Percentiles rank a stretch among this genome's conserved stretches.
phyloP scores from a whole-genome alignment of 768 basidiomycete genomes.

The Floccularia luteovirens region DNA sequence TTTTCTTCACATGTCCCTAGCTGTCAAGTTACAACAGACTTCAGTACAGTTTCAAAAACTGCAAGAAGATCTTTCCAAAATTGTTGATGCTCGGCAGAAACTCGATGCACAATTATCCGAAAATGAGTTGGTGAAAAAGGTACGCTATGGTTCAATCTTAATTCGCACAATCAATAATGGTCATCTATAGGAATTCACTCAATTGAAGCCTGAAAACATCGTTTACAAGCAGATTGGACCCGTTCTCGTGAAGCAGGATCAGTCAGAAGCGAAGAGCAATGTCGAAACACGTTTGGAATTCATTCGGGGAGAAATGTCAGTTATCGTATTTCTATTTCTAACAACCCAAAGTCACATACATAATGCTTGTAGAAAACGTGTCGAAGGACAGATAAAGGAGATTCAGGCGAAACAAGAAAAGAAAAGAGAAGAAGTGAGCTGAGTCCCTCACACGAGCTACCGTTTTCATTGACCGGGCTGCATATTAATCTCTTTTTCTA shows the following conservation, averaged over 20 bases:
- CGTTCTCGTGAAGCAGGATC: constrained; percentile 85
- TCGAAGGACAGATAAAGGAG: constrained; percentile 79
- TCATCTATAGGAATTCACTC: constrained; percentile 68
- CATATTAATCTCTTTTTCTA: constrained; percentile 18
- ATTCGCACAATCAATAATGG: not conserved
- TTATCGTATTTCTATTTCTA: constrained; percentile 5
- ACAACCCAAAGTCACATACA: not conserved
- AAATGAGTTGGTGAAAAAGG: constrained; percentile 91
- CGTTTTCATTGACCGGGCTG: constrained; percentile 2
- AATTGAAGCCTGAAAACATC: constrained; percentile 64
- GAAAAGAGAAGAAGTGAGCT: constrained; percentile 73
- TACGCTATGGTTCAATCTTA: constrained; percentile 12
- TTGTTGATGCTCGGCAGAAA: constrained; percentile 75
- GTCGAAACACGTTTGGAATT: constrained; percentile 88
- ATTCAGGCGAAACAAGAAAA: constrained; percentile 68
- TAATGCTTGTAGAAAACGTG: constrained; percentile 42
- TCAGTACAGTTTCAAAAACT: constrained; percentile 77
- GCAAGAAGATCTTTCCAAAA: constrained; percentile 62
- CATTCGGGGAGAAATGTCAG: constrained; percentile 84
- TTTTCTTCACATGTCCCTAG: constrained; percentile 37
- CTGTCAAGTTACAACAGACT: constrained; percentile 54
- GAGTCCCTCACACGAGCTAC: constrained; percentile 3
- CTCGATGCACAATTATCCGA: constrained; percentile 90
- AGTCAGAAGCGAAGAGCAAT: constrained; percentile 76
- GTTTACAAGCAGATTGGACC: constrained; percentile 92